These are phyloP conservation scores for Darksidea phi DNA, from an alignment of 495 filamentous ascomycete species.

Conservation along the genomic window DNA sequence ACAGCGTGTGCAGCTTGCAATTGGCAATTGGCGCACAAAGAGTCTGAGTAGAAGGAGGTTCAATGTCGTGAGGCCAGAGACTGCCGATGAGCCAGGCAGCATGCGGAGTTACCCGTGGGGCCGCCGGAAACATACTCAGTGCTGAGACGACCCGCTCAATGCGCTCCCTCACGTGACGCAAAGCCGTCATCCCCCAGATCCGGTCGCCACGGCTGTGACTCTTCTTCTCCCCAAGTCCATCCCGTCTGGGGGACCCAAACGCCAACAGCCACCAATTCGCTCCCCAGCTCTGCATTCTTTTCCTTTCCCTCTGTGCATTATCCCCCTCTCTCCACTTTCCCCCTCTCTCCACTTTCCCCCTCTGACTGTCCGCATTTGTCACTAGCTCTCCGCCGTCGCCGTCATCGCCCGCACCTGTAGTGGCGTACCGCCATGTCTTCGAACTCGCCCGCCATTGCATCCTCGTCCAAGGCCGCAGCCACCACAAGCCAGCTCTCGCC, in stretches of 20 bases:
- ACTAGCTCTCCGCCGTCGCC: conserved; percentile 1
- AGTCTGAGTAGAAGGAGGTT: no score
- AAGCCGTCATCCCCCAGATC: neutral
- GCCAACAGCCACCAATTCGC: conserved; percentile 17
- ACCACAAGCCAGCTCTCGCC: conserved; percentile 42
- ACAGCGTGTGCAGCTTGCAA: no score
- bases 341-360: neutral
- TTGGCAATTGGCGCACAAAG: no score
- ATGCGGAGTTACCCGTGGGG: conserved; percentile 1
- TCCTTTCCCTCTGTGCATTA: conserved; percentile 1
- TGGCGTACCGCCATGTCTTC: conserved; percentile 33
- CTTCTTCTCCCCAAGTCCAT: conserved; percentile 30
- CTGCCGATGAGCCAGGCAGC: no score
- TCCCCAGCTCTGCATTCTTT: neutral
- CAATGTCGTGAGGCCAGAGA: no score
- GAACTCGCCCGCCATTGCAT: conserved; percentile 32
- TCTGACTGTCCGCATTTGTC: neutral
- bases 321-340: neutral
- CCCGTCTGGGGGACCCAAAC: conserved; percentile 33
- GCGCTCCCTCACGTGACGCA: conserved; percentile 14
- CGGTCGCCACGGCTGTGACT: conserved; percentile 25
- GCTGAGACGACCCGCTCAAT: neutral
- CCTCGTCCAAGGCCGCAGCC: conserved; percentile 39
- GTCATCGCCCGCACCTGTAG: conserved; percentile 16
- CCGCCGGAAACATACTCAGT: no score